Conservation (phyloP, 1,139 yeast species). For the Kodamaea alishanica region DNA sequence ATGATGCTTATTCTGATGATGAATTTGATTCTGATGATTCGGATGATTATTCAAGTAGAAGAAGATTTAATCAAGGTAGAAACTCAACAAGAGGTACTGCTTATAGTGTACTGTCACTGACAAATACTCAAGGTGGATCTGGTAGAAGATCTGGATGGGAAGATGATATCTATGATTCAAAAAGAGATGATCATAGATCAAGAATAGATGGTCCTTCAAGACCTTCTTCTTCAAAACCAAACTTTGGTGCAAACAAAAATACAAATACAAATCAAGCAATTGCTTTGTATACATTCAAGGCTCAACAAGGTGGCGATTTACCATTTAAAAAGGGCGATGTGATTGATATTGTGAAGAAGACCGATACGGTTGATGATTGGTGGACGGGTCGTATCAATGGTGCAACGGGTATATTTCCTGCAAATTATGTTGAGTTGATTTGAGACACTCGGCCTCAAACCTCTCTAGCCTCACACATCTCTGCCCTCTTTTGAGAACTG, state of each 20-base stretch:
- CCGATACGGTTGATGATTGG: slow-evolving; percentile 93
- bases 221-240: slow-evolving; percentile 50
- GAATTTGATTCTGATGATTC: slow-evolving; percentile 21
- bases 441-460: slow-evolving; percentile 23
- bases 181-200: slow-evolving; percentile 39
- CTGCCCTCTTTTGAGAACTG: too few relatives aligned
- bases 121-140: slow-evolving; percentile 5
- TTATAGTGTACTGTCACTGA: slow-evolving; percentile 1
- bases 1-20: slow-evolving; percentile 38
- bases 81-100: slow-evolving; percentile 5
- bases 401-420: slow-evolving; percentile 89
- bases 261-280: slow-evolving; percentile 71
- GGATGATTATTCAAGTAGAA: slow-evolving; percentile 18
- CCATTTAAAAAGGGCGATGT: slow-evolving; percentile 93
- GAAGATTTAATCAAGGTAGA: slow-evolving; percentile 15
- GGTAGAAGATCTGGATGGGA: slow-evolving; percentile 60
- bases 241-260: slow-evolving; percentile 40
- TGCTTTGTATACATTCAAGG: slow-evolving; percentile 83
- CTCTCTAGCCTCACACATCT: too few relatives aligned
- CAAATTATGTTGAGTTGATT: slow-evolving; percentile 87
- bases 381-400: slow-evolving; percentile 94
- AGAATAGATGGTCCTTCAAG: slow-evolving; percentile 36
- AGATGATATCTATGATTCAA: slow-evolving; percentile 71
- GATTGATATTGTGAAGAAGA: slow-evolving; percentile 79
- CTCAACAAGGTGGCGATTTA: slow-evolving; percentile 88